Percentiles rank a stretch among this genome's conserved stretches.
Evolutionary conservation across 192 early-diverging fungal genomes (phyloP).

Genomic region (Phycomyces nitens): DNA sequence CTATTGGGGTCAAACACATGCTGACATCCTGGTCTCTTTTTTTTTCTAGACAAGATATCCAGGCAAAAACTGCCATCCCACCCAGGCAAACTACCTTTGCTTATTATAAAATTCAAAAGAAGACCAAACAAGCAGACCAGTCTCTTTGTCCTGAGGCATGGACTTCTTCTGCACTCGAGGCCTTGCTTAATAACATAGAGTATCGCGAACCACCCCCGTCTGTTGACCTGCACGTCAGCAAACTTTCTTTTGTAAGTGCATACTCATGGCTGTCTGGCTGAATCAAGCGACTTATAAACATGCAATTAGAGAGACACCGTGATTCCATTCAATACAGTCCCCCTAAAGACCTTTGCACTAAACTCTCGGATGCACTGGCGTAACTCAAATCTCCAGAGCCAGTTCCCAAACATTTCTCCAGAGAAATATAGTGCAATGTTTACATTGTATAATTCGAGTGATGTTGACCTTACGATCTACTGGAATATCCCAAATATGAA

Average conservation of each 20-base stretch:
- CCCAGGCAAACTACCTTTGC: slow-evolving; percentile 55
- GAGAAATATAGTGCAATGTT: slow-evolving; percentile 62
- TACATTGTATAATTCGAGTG: slow-evolving; percentile 81
- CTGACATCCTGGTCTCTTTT: not conserved
- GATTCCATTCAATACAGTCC: slow-evolving; percentile 56
- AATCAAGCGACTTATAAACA: slow-evolving; percentile 42
- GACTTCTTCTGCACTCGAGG: slow-evolving; percentile 43
- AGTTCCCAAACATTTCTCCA: slow-evolving; percentile 66
- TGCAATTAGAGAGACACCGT: slow-evolving; percentile 47
- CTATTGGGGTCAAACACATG: not conserved
- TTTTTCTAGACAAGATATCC: slow-evolving; percentile 19
- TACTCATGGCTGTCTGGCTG: not conserved
- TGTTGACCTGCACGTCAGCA: slow-evolving; percentile 42
- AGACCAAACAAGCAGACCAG: not conserved
- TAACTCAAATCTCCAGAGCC: slow-evolving; percentile 51
- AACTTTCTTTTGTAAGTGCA: slow-evolving; percentile 47
- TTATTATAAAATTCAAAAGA: slow-evolving; percentile 45
- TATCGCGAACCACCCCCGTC: slow-evolving; percentile 38
- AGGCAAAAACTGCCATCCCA: slow-evolving; percentile 43
- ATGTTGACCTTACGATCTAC: slow-evolving; percentile 84
- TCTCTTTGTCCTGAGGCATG: slow-evolving; percentile 41
- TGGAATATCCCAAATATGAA: slow-evolving; percentile 64
- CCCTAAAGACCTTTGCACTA: slow-evolving; percentile 64
- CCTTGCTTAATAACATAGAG: slow-evolving; percentile 41
- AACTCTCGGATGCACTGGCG: slow-evolving; percentile 76